Conservation (phyloP, 1,139 yeast species). For the Taiozyma onychis region DNA sequence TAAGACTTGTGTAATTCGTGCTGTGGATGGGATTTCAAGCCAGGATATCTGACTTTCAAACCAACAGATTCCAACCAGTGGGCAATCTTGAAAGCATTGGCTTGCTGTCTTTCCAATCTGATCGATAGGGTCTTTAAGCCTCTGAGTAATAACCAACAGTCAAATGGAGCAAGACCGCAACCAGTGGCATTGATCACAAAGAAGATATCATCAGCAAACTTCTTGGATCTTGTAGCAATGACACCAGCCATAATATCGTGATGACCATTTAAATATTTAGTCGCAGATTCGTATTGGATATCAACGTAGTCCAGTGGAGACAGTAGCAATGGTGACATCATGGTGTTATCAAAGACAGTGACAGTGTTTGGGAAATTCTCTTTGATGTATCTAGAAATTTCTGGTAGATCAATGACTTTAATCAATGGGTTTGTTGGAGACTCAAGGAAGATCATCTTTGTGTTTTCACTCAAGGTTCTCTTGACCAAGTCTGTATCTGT, state of each 20-base stretch:
- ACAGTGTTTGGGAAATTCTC: constrained; percentile 57
- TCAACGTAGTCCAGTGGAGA: constrained; percentile 82
- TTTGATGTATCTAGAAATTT: constrained; percentile 64
- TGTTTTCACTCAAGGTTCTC: constrained; percentile 44
- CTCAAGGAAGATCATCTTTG: constrained; percentile 76
- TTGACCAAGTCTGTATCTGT: constrained; percentile 51
- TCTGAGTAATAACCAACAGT: constrained; percentile 79
- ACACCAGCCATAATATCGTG: constrained; percentile 97
- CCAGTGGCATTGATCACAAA: constrained; percentile 86
- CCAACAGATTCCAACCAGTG: constrained; percentile 62
- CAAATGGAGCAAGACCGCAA: constrained; percentile 86
- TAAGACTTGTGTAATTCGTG: constrained; percentile 70
- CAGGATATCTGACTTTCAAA: constrained; percentile 73
- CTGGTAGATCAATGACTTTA: constrained; percentile 74
- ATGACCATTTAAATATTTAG: constrained; percentile 88
- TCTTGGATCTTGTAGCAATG: constrained; percentile 59
- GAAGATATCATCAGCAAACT: constrained; percentile 63
- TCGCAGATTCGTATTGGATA: constrained; percentile 88
- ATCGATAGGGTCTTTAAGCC: constrained; percentile 85
- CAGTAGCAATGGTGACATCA: constrained; percentile 90
- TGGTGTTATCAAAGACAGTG: constrained; percentile 89
- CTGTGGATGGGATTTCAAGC: constrained; percentile 76
- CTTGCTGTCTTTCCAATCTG: constrained; percentile 82
- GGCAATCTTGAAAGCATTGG: constrained; percentile 69
- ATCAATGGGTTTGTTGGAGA: constrained; percentile 91